phyloP scores from a whole-genome alignment of 495 filamentous ascomycete species.

The Penicillium bovifimosum region DNA sequence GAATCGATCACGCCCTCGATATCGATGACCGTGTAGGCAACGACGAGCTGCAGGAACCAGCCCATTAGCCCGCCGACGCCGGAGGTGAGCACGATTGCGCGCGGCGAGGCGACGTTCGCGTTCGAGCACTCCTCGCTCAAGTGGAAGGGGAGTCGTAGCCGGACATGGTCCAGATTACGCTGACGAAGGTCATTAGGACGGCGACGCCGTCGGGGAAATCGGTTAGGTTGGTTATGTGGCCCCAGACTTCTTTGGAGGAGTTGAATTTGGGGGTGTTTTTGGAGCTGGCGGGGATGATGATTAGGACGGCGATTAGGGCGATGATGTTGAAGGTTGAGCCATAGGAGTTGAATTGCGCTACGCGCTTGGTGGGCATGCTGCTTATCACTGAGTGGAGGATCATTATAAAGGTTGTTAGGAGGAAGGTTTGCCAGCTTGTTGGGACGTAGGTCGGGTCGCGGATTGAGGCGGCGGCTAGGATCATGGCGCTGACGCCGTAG shows the following conservation, averaged over 20 bases:
- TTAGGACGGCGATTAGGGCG: slow-evolving; percentile 60
- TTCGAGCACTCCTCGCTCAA: slow-evolving; percentile 74
- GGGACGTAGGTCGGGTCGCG: slow-evolving; percentile 60
- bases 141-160: slow-evolving; percentile 76
- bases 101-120: slow-evolving; percentile 66
- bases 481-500: slow-evolving; percentile 63
- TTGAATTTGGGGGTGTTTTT: slow-evolving; percentile 58
- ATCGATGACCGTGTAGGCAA: slow-evolving; percentile 73
- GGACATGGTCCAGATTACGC: slow-evolving; percentile 59
- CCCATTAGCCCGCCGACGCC: slow-evolving; percentile 63
- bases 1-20: slow-evolving; percentile 56
- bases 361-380: slow-evolving; percentile 68
- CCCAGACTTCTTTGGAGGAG: slow-evolving; percentile 59
- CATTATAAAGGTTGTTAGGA: slow-evolving; percentile 65
- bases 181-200: slow-evolving; percentile 71
- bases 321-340: slow-evolving; percentile 73
- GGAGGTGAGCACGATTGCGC: slow-evolving; percentile 71
- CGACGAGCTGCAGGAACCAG: slow-evolving; percentile 71
- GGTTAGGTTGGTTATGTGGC: slow-evolving; percentile 62
- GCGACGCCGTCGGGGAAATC: slow-evolving; percentile 67
- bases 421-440: slow-evolving; percentile 62
- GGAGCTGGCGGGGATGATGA: slow-evolving; percentile 62
- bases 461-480: slow-evolving; percentile 66
- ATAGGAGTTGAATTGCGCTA: slow-evolving; percentile 69
- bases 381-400: slow-evolving; percentile 65